Evolutionary conservation across 805 yeast genomes (phyloP), one percentile per base, ranked within the genome.

Genomic region (Pichia cabralensis): DNA sequence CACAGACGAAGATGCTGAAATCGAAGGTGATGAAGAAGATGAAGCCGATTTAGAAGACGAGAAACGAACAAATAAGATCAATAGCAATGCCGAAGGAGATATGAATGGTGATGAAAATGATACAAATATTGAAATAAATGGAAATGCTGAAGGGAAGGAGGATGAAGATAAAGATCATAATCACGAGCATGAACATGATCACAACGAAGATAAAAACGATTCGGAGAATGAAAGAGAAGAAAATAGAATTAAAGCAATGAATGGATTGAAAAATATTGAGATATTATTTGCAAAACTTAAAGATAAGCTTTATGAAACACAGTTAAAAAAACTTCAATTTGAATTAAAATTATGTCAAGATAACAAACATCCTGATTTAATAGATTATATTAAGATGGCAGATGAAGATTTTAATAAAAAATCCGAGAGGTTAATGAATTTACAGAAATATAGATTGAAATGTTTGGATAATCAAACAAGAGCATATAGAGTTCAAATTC

Each of bases 331-430:
- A 42, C 67, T 82, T 43, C 83, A 84, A 45, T 78, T 80, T 29
- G 98, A 92, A 55, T 62, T 89, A 41, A 80, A 80, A 48, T 72
- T 89, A 69, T 88, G 97, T 59, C 61, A 78, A 22, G 80, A 78
- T 42, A 96, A 96, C 10, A 72, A 85, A 15, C 98, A 92, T 56
- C 97, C 97, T 0, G 96, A 88, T 47, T 67, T 89, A 35, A 69
- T 82, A 25, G 68, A 72, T 31, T 80, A 81, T 35, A 74, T 80
- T 53, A 69, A 69, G 46, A 74, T 76, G 55, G 75, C 92, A 33
- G 81, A 80, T 39, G 71, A 73, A 28, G 76, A 80, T 44, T 76
- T 85, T 44, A 84, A 84, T 44, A 76, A 75, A 39, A 80, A 77
- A 53, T 60, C 86, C 18, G 49, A 48, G 22, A 43, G 52, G 25